Conservation (phyloP, 2,329 filamentous ascomycete genomes). For the Colletotrichum orbiculare region DNA sequence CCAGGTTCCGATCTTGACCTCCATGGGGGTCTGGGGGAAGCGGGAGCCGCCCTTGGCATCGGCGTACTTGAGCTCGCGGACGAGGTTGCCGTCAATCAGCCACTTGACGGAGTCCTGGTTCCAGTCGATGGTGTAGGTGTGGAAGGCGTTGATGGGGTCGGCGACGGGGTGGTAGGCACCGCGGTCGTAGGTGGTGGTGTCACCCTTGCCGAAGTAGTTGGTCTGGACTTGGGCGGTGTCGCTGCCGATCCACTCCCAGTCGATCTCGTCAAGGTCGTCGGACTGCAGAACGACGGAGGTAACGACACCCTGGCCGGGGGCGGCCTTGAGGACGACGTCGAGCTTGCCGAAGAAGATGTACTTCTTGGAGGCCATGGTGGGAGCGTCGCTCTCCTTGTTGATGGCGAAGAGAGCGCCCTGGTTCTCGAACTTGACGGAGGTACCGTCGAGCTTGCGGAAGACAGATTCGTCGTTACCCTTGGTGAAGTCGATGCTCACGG, state of each 20-base stretch:
- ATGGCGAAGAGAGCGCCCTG: conserved; percentile 73
- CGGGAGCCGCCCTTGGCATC: conserved; percentile 68
- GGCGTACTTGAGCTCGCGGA: conserved; percentile 73
- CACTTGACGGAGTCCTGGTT: conserved; percentile 71
- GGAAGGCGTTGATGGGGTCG: conserved; percentile 64
- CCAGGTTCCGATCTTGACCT: conserved; percentile 77
- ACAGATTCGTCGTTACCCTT: conserved; percentile 73
- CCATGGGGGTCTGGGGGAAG: conserved; percentile 80
- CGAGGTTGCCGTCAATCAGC: conserved; percentile 69
- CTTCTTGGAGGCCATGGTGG: conserved; percentile 81
- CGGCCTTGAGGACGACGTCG: conserved; percentile 81
- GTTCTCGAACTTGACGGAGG: conserved; percentile 58
- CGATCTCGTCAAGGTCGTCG: conserved; percentile 91
- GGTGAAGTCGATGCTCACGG: conserved; percentile 77
- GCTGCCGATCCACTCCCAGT: conserved; percentile 94
- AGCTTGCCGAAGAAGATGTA: conserved; percentile 98
- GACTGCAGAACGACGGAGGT: conserved; percentile 92
- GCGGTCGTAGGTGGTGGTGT: conserved; percentile 77
- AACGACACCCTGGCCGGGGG: conserved; percentile 85
- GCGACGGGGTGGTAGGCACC: conserved; percentile 70
- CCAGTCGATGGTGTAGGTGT: conserved; percentile 79
- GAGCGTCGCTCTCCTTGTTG: conserved; percentile 70
- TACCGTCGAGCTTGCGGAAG: conserved; percentile 60
- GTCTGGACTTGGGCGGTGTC: conserved; percentile 81
- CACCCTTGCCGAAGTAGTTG: conserved; percentile 85